Percentiles rank a stretch among this genome's conserved stretches.
phyloP scores from a whole-genome alignment of 2,329 filamentous ascomycete species.

The Coniosporium tulheliwenetii region DNA sequence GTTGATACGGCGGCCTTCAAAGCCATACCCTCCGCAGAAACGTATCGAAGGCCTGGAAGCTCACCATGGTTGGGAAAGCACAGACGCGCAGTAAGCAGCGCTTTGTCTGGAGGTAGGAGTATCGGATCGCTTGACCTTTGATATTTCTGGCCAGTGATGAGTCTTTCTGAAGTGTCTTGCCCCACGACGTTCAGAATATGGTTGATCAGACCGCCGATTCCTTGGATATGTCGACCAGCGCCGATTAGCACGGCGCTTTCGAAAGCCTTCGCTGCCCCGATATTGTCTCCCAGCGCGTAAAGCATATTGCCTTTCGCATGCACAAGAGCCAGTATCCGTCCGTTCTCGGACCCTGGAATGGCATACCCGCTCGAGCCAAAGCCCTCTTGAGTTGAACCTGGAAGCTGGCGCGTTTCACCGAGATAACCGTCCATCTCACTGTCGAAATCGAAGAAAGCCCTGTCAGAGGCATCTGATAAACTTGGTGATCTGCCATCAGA shows the following conservation, averaged over 20 bases:
- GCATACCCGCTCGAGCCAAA: slow-evolving; percentile 73
- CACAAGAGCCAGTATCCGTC: slow-evolving; percentile 79
- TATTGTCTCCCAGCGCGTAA: slow-evolving; percentile 73
- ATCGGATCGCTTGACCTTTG: slow-evolving; percentile 42
- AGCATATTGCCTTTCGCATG: slow-evolving; percentile 99
- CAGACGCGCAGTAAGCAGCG: slow-evolving; percentile 64
- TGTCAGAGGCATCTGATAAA: slow-evolving; percentile 40
- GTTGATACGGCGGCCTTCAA: slow-evolving; percentile 75
- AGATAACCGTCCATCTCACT: slow-evolving; percentile 20
- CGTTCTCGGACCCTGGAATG: slow-evolving; percentile 76
- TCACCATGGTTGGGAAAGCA: slow-evolving; percentile 65
- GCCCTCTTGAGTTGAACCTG: slow-evolving; percentile 31
- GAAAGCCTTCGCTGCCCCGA: slow-evolving; percentile 70
- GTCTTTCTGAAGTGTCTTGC: slow-evolving; percentile 21
- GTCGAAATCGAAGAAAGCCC: slow-evolving; percentile 41
- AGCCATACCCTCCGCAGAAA: slow-evolving; percentile 50
- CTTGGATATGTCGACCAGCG: slow-evolving; percentile 51
- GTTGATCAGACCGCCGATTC: slow-evolving; percentile 64
- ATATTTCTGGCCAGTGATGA: slow-evolving; percentile 10
- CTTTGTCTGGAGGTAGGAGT: slow-evolving; percentile 67
- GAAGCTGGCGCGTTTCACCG: slow-evolving; percentile 22
- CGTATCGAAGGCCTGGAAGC: slow-evolving; percentile 62
- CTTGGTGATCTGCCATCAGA: slow-evolving; percentile 37
- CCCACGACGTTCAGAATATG: slow-evolving; percentile 59
- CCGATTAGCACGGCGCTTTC: slow-evolving; percentile 90